phyloP scores from a whole-genome alignment of 495 filamentous ascomycete species.

The Aspergillus incahuasiensis region DNA sequence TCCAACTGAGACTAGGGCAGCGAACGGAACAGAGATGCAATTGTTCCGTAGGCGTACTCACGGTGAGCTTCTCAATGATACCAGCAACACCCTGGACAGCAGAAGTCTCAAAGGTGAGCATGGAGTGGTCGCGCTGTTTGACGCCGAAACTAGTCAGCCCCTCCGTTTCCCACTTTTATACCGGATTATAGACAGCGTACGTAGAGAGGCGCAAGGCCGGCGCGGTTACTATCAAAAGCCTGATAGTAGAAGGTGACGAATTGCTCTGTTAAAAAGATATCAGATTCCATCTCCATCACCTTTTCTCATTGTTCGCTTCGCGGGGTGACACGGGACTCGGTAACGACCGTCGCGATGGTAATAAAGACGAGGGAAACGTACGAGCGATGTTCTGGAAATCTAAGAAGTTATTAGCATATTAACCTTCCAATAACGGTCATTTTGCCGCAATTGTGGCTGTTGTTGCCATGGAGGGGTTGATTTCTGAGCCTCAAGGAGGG shows the following conservation, averaged over 20 bases:
- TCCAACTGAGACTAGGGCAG: background rate
- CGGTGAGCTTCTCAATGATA: slow-evolving; percentile 76
- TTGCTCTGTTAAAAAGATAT: slow-evolving; percentile 51
- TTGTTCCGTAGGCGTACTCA: slow-evolving; percentile 34
- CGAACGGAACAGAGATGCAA: background rate
- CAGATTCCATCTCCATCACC: slow-evolving; percentile 9
- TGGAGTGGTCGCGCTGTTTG: slow-evolving; percentile 71
- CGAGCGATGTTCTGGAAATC: slow-evolving; percentile 53
- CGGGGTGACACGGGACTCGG: background rate
- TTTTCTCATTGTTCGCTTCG: background rate
- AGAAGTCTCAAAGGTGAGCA: slow-evolving; percentile 83
- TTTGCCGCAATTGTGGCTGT: background rate
- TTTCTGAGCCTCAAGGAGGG: slow-evolving; percentile 18
- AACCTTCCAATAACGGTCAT: background rate
- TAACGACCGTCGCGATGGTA: background rate
- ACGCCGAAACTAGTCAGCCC: slow-evolving; percentile 1
- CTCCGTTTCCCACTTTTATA: background rate
- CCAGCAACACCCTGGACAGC: slow-evolving; percentile 50
- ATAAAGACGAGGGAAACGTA: slow-evolving; percentile 33
- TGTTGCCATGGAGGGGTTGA: slow-evolving; percentile 12
- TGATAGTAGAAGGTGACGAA: slow-evolving; percentile 89
- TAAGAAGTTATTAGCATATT: slow-evolving; percentile 26
- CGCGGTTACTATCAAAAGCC: slow-evolving; percentile 69
- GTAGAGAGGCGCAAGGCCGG: slow-evolving; percentile 64
- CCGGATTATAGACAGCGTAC: slow-evolving; percentile 40